A percentile compares a stretch with the other conserved stretches of the same genome.
These are phyloP conservation scores for Coniochaeta sp. DNA, from an alignment of 2,329 filamentous ascomycete species.

Conservation along the genomic window DNA sequence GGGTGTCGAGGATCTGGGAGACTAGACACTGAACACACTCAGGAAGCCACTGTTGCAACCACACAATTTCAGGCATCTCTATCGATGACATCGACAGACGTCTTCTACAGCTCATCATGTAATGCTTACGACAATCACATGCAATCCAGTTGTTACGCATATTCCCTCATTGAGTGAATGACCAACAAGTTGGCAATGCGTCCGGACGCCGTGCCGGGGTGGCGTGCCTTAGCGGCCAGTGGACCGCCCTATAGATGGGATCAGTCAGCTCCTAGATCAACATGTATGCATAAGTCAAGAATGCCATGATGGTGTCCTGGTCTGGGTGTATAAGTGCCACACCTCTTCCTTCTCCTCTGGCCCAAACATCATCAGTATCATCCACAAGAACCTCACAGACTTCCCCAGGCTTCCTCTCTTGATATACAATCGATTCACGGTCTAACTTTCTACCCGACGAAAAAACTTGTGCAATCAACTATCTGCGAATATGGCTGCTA, in stretches of 20 bases:
- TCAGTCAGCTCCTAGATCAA: background rate
- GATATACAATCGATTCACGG: background rate
- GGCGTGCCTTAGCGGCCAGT: background rate
- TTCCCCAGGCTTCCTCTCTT: background rate
- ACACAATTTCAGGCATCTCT: background rate
- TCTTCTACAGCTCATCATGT: background rate
- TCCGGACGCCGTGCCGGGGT: background rate
- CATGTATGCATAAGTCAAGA: background rate
- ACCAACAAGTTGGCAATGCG: background rate
- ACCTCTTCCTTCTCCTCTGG: background rate
- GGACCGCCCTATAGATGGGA: background rate
- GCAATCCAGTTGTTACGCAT: background rate
- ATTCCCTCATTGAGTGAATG: background rate
- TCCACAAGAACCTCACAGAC: background rate
- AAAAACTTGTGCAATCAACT: background rate
- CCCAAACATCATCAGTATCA: background rate
- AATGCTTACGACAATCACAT: background rate
- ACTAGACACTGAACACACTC: too few relatives aligned
- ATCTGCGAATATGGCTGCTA: background rate
- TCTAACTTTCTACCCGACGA: background rate
- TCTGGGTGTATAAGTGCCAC: background rate
- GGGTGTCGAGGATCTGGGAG: too few relatives aligned
- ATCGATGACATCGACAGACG: background rate
- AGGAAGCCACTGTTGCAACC: too few relatives aligned
- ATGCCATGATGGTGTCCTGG: background rate